These are phyloP conservation scores for Rhipidocladum racemiflorum DNA, from an alignment of 176 grass and related monocot species.

Conservation along the genomic window DNA sequence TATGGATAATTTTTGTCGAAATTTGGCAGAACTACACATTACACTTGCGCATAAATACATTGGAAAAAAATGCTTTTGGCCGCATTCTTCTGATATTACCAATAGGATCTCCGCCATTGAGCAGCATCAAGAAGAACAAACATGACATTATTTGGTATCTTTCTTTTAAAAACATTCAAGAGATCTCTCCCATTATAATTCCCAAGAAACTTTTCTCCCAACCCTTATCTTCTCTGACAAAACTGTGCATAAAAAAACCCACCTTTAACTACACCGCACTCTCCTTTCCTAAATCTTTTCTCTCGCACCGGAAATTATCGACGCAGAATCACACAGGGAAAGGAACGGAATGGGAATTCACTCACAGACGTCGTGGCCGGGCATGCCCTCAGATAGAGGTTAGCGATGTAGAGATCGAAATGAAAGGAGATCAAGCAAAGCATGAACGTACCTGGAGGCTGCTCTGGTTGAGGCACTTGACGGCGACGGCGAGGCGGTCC, in stretches of 20 bases:
- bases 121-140: background rate
- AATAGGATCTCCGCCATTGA: background rate
- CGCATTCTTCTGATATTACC: background rate
- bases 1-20: background rate
- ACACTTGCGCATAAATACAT: background rate
- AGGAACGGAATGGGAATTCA: background rate
- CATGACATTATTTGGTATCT: background rate
- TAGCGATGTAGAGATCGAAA: background rate
- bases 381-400: background rate
- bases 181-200: background rate
- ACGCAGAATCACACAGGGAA: background rate
- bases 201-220: background rate
- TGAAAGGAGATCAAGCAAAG: background rate
- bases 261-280: background rate
- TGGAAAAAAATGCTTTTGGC: background rate
- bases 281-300: background rate
- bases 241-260: background rate
- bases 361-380: background rate
- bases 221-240: background rate
- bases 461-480: conserved; percentile 77
- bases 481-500: conserved; percentile 61
- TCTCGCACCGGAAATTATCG: background rate
- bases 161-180: background rate
- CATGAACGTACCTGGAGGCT: conserved; percentile 58
- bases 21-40: background rate